These are phyloP conservation scores for Stereocaulon alpinum DNA, from an alignment of 495 filamentous ascomycete species.

Conservation along the genomic window DNA sequence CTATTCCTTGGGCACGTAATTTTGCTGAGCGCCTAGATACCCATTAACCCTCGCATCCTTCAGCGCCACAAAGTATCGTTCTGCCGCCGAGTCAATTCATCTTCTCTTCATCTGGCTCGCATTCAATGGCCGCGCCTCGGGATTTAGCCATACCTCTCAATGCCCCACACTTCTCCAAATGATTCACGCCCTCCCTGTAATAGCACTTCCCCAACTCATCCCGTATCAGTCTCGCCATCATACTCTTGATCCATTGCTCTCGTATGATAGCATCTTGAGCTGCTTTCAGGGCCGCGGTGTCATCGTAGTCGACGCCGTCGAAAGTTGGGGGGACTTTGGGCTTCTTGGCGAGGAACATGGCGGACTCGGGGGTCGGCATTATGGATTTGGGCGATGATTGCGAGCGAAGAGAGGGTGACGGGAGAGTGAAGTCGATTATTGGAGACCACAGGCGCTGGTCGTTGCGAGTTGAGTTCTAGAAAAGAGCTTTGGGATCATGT, in stretches of 20 bases:
- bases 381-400: conserved; percentile 12
- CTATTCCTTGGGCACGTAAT: conserved; percentile 53
- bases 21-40: conserved; percentile 87
- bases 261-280: conserved; percentile 90
- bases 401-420: not conserved
- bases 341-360: conserved; percentile 85
- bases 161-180: conserved; percentile 89
- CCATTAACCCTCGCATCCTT: conserved; percentile 76
- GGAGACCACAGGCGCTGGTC: not conserved
- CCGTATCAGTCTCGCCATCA: conserved; percentile 91
- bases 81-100: conserved; percentile 33
- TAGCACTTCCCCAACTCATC: conserved; percentile 97
- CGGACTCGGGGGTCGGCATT: conserved; percentile 90
- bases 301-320: conserved; percentile 93
- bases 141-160: conserved; percentile 61
- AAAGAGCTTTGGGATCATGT: not conserved
- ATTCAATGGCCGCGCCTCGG: too few relatives aligned
- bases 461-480: not conserved
- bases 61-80: conserved; percentile 86
- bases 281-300: conserved; percentile 71
- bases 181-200: conserved; percentile 85
- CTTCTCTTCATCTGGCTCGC: not conserved
- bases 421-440: too few relatives aligned
- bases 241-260: conserved; percentile 94
- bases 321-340: conserved; percentile 89